Evolutionary conservation across 164 flowering plant genomes (phyloP), one percentile per base, ranked within the genome.

Genomic region (Dillenia turbinata): DNA sequence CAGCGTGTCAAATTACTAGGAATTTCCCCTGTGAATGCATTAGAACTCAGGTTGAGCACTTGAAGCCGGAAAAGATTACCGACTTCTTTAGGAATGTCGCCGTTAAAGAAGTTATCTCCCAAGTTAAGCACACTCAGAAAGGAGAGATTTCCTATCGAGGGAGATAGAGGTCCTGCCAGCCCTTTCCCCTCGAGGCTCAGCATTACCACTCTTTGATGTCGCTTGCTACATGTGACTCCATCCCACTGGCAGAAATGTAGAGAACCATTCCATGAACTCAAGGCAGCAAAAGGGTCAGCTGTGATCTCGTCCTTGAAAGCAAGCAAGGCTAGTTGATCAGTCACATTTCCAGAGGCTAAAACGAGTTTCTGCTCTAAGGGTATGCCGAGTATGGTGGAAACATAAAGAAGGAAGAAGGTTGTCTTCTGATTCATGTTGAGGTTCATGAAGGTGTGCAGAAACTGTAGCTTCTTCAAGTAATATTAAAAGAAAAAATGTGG

Each of bases 141-240:
- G 13, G 66, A 66, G n/a, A 80, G 79, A 55, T 80, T 80, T 2
- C 68, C 77, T 15, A 76, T 44, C 11, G 59, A 45, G 11, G 83
- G 76, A 45, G 75, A 51, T 1, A 77, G 26, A 12, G 71, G 44
- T 4, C 83, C 83, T 8, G 16, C 49, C 22, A 79, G 15, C 1
- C 56, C 13, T 8, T 40, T 56, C 2, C 56, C 43, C 9, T 19
- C 10, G n/a, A 79, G 57, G 22, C 53, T 13, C 16, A 79, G 24
- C 1, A 16, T 12, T 1, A 65, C 64, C 19, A 70, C 69, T 60
- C 79, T 64, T 46, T 33, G 46, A 43, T 46, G 53, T 9, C 15
- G 56, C 0, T 6, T 44, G 43, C 70, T 61, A 49, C 80, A 61
- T 14, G 71, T 57, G 47, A 79, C 65, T 11, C 82, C 79, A 6